Conservation (phyloP, 2,329 filamentous ascomycete genomes). For the Pseudonectria foliicola region DNA sequence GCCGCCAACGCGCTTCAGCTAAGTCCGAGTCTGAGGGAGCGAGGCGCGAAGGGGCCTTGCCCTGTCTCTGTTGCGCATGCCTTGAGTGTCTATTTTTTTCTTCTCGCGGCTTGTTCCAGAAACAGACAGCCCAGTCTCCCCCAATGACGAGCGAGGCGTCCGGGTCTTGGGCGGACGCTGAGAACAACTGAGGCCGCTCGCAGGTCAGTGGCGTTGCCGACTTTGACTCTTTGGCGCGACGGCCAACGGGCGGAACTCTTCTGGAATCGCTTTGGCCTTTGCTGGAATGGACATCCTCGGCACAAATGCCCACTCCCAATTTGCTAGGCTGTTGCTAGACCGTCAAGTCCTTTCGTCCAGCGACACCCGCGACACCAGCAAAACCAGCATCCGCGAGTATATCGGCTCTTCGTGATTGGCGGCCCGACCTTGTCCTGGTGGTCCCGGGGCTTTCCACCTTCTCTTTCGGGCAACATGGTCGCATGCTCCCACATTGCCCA, state of each 20-base stretch:
- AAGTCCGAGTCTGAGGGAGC: no score
- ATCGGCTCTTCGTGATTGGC: constrained; percentile 26
- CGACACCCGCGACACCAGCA: no score
- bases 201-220: constrained; percentile 3
- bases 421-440: constrained; percentile 22
- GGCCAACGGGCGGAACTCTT: constrained; percentile 19
- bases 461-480: constrained; percentile 28
- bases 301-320: not conserved
- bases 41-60: not conserved
- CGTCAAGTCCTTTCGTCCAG: constrained; percentile 1
- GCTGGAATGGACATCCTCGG: constrained; percentile 1
- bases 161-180: constrained; percentile 15
- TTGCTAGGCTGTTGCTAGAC: constrained; percentile 2
- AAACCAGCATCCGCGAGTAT: constrained; percentile 18
- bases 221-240: not conserved
- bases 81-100: no score
- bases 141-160: constrained; percentile 8
- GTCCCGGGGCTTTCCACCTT: constrained; percentile 27
- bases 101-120: no score
- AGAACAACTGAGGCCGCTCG: not conserved
- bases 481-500: constrained; percentile 26
- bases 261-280: constrained; percentile 19
- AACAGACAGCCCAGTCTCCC: constrained; percentile 1
- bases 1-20: no score
- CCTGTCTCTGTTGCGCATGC: not conserved